phyloP scores from a whole-genome alignment of 306 rosid genomes.

The Gastrolobium bilobum region DNA sequence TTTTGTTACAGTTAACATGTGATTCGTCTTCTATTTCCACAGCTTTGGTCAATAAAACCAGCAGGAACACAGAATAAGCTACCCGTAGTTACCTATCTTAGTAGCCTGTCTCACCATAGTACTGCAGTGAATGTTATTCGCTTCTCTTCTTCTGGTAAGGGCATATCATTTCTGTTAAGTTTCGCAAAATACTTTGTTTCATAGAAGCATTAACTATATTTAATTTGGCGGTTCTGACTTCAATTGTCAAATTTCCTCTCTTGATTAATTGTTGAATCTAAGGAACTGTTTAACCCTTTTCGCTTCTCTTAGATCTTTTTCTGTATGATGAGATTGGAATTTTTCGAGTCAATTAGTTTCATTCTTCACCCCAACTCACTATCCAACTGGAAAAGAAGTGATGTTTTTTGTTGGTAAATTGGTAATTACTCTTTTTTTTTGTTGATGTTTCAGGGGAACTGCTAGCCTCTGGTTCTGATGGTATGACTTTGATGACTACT shows the following conservation, averaged over 20 bases:
- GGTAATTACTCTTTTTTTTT: not conserved
- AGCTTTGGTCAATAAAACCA: constrained; percentile 80
- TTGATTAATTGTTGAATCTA: not conserved
- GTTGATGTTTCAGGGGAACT: constrained; percentile 72
- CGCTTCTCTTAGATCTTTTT: not conserved
- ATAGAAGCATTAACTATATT: no score
- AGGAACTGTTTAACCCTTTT: not conserved
- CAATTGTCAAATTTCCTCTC: not conserved
- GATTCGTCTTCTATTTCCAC: constrained; percentile 35
- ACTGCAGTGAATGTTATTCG: constrained; percentile 89
- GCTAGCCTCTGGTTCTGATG: constrained; percentile 93
- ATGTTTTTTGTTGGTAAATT: constrained; percentile 26
- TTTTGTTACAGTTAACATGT: not conserved
- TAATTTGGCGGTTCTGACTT: constrained; percentile 5
- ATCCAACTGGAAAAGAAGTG: not conserved
- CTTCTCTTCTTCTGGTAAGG: constrained; percentile 82
- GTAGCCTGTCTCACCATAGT: constrained; percentile 74
- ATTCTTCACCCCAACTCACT: constrained; percentile 1
- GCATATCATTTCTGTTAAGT: not conserved
- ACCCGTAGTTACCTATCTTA: constrained; percentile 74
- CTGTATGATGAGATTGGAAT: not conserved
- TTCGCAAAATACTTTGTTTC: not conserved
- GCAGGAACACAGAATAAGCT: constrained; percentile 67
- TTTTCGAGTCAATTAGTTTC: not conserved
- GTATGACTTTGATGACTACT: constrained; percentile 53